phyloP scores from a whole-genome alignment of 768 basidiomycete species.

The Xerocomus potaroensis region DNA sequence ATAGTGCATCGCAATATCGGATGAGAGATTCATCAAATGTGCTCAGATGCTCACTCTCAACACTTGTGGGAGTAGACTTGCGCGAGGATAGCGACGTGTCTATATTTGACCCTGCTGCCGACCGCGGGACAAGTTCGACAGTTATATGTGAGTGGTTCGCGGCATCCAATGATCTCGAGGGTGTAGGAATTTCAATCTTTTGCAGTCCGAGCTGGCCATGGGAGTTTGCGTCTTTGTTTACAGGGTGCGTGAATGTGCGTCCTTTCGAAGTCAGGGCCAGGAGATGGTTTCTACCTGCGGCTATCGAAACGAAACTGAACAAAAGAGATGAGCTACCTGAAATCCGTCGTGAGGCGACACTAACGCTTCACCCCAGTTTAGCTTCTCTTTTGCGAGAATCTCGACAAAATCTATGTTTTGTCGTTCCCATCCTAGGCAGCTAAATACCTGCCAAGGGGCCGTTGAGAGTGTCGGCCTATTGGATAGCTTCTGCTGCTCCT shows the following conservation, averaged over 20 bases:
- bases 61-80: slow-evolving; percentile 4
- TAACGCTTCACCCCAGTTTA: slow-evolving; percentile 68
- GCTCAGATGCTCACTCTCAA: slow-evolving; percentile 26
- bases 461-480: slow-evolving; percentile 39
- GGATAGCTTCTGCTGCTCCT: slow-evolving; percentile 43
- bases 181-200: slow-evolving; percentile 47
- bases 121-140: slow-evolving; percentile 56
- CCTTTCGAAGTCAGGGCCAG: slow-evolving; percentile 70
- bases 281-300: slow-evolving; percentile 67
- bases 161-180: slow-evolving; percentile 15
- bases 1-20: slow-evolving; percentile 63
- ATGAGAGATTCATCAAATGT: slow-evolving; percentile 40
- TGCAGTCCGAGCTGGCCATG: slow-evolving; percentile 83
- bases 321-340: slow-evolving; percentile 7
- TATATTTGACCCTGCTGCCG: slow-evolving; percentile 46
- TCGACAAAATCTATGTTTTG: slow-evolving; percentile 54
- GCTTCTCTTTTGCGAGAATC: slow-evolving; percentile 50
- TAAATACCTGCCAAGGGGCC: slow-evolving; percentile 56
- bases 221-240: slow-evolving; percentile 69
- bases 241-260: slow-evolving; percentile 74
- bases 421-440: slow-evolving; percentile 53
- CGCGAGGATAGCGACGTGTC: slow-evolving; percentile 43
- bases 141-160: slow-evolving; percentile 32
- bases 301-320: slow-evolving; percentile 65
- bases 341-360: slow-evolving; percentile 9